These are phyloP conservation scores for Omphalotus guepiniiformis DNA, from an alignment of 768 basidiomycete species.

Conservation along the genomic window DNA sequence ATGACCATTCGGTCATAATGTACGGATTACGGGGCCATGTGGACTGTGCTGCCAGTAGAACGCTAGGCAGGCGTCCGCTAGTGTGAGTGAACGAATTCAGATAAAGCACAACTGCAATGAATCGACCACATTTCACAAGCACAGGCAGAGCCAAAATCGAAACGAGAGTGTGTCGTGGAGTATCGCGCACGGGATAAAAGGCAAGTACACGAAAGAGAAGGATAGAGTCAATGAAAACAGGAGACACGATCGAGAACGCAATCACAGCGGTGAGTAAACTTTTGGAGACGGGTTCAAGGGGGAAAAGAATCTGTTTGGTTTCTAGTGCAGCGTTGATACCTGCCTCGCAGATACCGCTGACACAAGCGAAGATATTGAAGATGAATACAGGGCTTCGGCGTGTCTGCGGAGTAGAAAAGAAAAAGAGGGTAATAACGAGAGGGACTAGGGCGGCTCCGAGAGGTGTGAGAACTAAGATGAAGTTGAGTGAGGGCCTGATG, in stretches of 20 bases:
- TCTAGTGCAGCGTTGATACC: not conserved
- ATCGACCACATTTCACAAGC: constrained; percentile 26
- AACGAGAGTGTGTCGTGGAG: constrained; percentile 12
- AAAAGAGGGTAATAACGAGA: constrained; percentile 17
- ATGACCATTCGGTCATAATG: constrained; percentile 26
- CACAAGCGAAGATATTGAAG: constrained; percentile 20
- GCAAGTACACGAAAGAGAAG: constrained; percentile 33
- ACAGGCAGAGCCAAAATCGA: constrained; percentile 24
- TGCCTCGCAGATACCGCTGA: constrained; percentile 13
- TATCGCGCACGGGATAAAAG: constrained; percentile 26
- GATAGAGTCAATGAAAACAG: constrained; percentile 33
- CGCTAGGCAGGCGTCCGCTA: constrained; percentile 8
- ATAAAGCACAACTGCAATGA: constrained; percentile 15
- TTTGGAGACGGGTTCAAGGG: constrained; percentile 13
- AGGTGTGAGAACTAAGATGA: constrained; percentile 25
- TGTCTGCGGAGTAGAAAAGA: constrained; percentile 19
- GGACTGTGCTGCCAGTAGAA: not conserved
- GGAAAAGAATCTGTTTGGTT: constrained; percentile 12
- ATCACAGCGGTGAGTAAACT: constrained; percentile 18
- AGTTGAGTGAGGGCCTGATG: constrained; percentile 18
- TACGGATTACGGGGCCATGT: constrained; percentile 10
- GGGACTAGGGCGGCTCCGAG: constrained; percentile 23
- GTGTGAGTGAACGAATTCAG: constrained; percentile 9
- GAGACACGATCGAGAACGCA: constrained; percentile 22
- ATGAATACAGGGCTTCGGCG: constrained; percentile 20